Evolutionary conservation across 164 flowering plant genomes (phyloP), one percentile per base, ranked within the genome.

Genomic region (Litsea cubeba): DNA sequence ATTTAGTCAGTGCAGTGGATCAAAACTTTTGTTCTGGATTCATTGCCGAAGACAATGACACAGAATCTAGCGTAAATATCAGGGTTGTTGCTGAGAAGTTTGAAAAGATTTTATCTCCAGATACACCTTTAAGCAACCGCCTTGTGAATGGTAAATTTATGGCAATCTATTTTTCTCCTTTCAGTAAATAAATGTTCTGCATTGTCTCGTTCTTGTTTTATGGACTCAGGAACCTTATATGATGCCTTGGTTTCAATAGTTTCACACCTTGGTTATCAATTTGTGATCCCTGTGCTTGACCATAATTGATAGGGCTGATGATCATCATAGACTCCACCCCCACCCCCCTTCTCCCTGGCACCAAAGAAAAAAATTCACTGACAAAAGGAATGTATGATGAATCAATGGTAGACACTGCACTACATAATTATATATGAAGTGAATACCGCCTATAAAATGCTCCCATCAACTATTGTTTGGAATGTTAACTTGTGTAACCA

Each of bases 1-100:
- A 83, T 75, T 58, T 76, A n/a, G 79, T 77, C 74, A 75, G 80
- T 72, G 74, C 63, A 28, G 63, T 81, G 17, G 88, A 83, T 62
- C 84, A 82, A 71, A 89, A 79, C 81, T 58, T 65, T 60, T 71
- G 75, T 64, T 79, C 87, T 75, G 69, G 80, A 25, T 79, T 75
- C 74, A 26, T 51, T 78, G 30, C 78, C 10, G 78, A 84, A 70
- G 83, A 79, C 70, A 82, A 77, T 69, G 71, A 79, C 69, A 78
- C 68, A 75, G 84, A 86, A 49, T 68, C 78, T 18, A 76, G 70
- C 68, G 83, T 78, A 62, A 71, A 28, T 74, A 79, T 76, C 73
- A 79, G 77, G 57, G 78, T 46, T 81, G 85, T 78, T 73, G 71
- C 81, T 10, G 84, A 84, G 70, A 86, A 87, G 79, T 65, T 77